Evolutionary conservation across 2,329 filamentous ascomycete genomes (phyloP), one percentile per base, ranked within the genome.

Genomic region (Monascus ruber): DNA sequence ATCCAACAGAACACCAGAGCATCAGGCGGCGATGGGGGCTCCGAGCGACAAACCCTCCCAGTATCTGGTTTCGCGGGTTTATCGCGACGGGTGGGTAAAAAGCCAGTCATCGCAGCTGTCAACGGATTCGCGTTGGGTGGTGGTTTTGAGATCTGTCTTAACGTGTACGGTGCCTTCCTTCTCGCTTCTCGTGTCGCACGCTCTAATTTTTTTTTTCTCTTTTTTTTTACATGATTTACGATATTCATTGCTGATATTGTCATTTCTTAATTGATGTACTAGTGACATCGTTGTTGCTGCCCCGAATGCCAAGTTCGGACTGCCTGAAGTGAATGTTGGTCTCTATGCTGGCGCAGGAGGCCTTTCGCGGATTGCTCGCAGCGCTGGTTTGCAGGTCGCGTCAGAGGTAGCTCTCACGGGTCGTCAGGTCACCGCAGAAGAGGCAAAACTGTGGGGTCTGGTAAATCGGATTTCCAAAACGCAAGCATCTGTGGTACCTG

Each of bases 141-240:
- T 37, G 84, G 83, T 2, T 79, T 83, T 63, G 84, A 89, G 66
- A 85, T 87, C 59, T 86, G 88, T 41, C 83, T 96, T 74, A 95
- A 95, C 83, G 85, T 82, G 71, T 74, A 54, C 29, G 62, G 56
- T 24, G 2, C 8, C 5, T 24, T 17, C 3, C 17, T 17, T 17
- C 17, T 17, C 17, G 17, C 17, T 17, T 17, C 17, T 17, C 17
- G 17, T 3, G 17, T 17, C 17, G 17, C 17, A 17, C 17, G 17
- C 17, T 17, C 3, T 17, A 2, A 2, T 17, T 17, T 2, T 17
- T 17, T 2, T 17, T 17, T 17, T 17, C 17, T 17, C 17, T 17
- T 17, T 17, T 17, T 17, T 17, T 17, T 17, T 17, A 17, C 17
- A 17, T 17, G 17, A 17, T 17, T 17, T 17, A 17, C 17, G 17